These are phyloP conservation scores for Vitis hybrid DNA, from an alignment of 177 flowering plant species.

Conservation along the genomic window DNA sequence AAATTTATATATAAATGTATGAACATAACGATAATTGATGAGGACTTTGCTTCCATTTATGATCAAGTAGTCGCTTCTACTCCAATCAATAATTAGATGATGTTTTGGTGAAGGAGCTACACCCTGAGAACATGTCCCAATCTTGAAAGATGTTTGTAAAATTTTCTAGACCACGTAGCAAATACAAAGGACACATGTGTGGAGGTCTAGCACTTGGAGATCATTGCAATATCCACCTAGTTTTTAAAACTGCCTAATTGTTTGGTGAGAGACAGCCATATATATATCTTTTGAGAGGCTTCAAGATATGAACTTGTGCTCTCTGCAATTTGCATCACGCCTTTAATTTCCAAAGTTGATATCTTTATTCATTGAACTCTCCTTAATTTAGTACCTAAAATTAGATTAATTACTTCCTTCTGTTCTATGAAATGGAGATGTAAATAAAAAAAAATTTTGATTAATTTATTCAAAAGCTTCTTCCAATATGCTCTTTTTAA, in stretches of 20 bases:
- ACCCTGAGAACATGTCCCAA: conserved; percentile 12
- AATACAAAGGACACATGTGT: background rate
- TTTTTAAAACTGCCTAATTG: conserved; percentile 5
- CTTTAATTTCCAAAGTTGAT: too few species aligned
- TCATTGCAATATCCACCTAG: conserved; percentile 4
- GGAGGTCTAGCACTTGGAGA: background rate
- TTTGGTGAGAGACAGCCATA: conserved; percentile 10
- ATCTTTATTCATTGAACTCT: too few species aligned
- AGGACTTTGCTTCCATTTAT: conserved; percentile 1
- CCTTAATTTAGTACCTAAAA: too few species aligned
- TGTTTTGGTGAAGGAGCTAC: conserved; percentile 16
- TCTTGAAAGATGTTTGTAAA: conserved; percentile 25
- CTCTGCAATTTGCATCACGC: too few species aligned
- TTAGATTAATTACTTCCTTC: too few species aligned
- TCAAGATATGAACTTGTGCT: background rate
- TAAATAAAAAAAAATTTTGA: too few species aligned
- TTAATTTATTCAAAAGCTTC: too few species aligned
- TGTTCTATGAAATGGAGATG: too few species aligned
- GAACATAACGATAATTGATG: too few species aligned
- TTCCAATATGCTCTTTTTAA: too few species aligned
- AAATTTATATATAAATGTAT: too few species aligned
- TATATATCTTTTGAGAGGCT: background rate
- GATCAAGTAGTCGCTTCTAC: background rate
- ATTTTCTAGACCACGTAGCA: conserved; percentile 16
- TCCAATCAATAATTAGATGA: conserved; percentile 1